Evolutionary conservation across 495 filamentous ascomycete genomes (phyloP), one percentile per base, ranked within the genome.

Genomic region (Penicillium egyptiacum): DNA sequence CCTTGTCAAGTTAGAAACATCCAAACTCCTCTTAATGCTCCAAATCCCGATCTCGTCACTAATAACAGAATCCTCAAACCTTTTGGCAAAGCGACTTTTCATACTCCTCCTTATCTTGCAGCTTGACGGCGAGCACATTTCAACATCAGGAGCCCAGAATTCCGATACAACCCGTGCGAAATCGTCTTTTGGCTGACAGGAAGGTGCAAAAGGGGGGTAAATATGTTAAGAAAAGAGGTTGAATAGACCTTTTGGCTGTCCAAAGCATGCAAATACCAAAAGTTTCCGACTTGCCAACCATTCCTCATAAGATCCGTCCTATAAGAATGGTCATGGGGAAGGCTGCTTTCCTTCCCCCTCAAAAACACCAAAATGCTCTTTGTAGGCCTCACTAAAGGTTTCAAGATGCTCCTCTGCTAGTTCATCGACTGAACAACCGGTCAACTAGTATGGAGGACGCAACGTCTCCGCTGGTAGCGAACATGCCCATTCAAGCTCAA

Each of bases 401-500:
- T 56, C 33, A 14, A 60, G 53, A 17, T 53, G 14, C 8, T 53
- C 35, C 12, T 20, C 53, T 22, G 7, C 10, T 19, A 75, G 53
- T 4, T 56, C 17, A 56, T 75, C 70, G 3, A 69, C 17, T 5
- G 47, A 12, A 35, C 28, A 47, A 19, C 46, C 47, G 11, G 55
- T 56, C 33, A 71, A 60, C 69, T 66, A 74, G 46, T 70, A 62
- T 5, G 66, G 68, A 56, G 66, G 60, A 16, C 48, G 23, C 33
- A 66, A 30, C 4, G 31, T 33, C 55, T 71, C 63, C 6, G 66
- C 50, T 12, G 67, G 69, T 7, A 50, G 35, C 22, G 63, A 64
- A 46, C 63, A 74, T 17, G 63, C 62, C 65, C 58, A 74, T 61
- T 74, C 68, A 11, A 67, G 52, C 49, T 74, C 65, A 20, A 72